A percentile compares a stretch with the other conserved stretches of the same genome.
These are phyloP conservation scores for Backusella tuberculispora DNA, from an alignment of 192 early-diverging fungal species.

Conservation along the genomic window DNA sequence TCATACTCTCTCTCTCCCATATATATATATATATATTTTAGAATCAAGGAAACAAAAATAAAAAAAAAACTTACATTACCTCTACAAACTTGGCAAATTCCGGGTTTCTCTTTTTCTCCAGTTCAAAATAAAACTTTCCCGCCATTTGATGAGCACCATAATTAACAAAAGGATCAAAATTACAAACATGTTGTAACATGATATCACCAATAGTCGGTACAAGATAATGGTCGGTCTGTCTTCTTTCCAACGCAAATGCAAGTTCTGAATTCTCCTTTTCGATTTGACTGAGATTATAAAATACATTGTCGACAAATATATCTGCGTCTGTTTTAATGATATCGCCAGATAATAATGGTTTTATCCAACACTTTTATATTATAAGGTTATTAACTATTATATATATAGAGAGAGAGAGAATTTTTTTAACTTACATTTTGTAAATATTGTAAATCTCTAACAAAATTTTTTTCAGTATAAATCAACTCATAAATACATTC, in stretches of 20 bases:
- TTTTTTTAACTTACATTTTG: conserved; percentile 70
- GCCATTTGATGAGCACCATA: conserved; percentile 88
- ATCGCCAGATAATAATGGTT: conserved; percentile 64
- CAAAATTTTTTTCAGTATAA: conserved; percentile 89
- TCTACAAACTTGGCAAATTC: conserved; percentile 80
- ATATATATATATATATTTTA: conserved; percentile 28
- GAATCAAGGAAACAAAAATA: too few species aligned
- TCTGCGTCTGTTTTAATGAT: conserved; percentile 71
- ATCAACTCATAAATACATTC: conserved; percentile 94
- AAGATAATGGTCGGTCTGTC: conserved; percentile 69
- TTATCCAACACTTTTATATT: conserved; percentile 67
- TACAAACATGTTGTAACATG: conserved; percentile 70
- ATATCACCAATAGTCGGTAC: conserved; percentile 87
- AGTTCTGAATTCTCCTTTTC: conserved; percentile 65
- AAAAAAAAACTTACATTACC: conserved; percentile 40
- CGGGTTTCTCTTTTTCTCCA: conserved; percentile 71
- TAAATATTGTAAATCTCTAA: conserved; percentile 81
- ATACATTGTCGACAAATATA: conserved; percentile 79
- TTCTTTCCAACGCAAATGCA: conserved; percentile 57
- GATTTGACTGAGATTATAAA: conserved; percentile 74
- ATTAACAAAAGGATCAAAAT: conserved; percentile 78
- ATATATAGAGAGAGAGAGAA: too few species aligned
- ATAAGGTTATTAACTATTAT: too few species aligned
- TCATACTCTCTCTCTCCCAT: too few species aligned
- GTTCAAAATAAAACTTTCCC: conserved; percentile 81